These are phyloP conservation scores for Thelonectria rubi DNA, from an alignment of 2,329 filamentous ascomycete species.

Conservation along the genomic window DNA sequence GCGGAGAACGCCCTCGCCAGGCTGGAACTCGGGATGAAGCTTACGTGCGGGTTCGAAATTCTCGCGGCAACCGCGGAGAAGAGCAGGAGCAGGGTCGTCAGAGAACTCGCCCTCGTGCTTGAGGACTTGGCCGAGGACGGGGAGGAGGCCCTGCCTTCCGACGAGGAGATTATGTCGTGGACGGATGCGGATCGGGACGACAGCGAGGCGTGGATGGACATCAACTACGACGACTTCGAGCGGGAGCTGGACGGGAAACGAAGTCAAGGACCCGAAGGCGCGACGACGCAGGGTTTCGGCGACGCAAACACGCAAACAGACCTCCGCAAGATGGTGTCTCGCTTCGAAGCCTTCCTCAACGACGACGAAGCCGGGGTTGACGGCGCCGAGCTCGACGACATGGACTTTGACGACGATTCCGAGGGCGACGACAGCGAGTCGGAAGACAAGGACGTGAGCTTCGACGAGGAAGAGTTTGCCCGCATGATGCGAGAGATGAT, in stretches of 20 bases:
- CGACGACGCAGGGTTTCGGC: conserved; percentile 61
- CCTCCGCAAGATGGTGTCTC: conserved; percentile 87
- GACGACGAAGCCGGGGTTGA: conserved; percentile 84
- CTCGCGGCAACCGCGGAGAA: conserved; percentile 74
- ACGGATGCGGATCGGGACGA: conserved; percentile 70
- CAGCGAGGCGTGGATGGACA: conserved; percentile 90
- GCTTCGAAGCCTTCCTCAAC: conserved; percentile 92
- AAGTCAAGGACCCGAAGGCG: conserved; percentile 49
- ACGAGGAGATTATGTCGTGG: conserved; percentile 80
- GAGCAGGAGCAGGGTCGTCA: conserved; percentile 72
- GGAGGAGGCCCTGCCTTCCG: conserved; percentile 69
- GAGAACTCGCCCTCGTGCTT: conserved; percentile 80
- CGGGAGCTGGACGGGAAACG: conserved; percentile 71
- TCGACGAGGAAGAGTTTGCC: conserved; percentile 86
- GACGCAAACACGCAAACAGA: conserved; percentile 76
- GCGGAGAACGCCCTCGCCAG: conserved; percentile 40
- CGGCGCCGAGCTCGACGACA: conserved; percentile 77
- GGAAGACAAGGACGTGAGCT: conserved; percentile 79
- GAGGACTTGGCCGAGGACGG: conserved; percentile 80
- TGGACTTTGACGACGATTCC: conserved; percentile 70
- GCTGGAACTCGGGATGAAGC: conserved; percentile 85
- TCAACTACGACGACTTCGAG: conserved; percentile 90
- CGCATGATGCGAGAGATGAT: conserved; percentile 94
- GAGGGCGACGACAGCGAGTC: conserved; percentile 67
- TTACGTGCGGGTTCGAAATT: conserved; percentile 92